Evolutionary conservation across 2,329 filamentous ascomycete genomes (phyloP).

Genomic region (Mycogone perniciosa): DNA sequence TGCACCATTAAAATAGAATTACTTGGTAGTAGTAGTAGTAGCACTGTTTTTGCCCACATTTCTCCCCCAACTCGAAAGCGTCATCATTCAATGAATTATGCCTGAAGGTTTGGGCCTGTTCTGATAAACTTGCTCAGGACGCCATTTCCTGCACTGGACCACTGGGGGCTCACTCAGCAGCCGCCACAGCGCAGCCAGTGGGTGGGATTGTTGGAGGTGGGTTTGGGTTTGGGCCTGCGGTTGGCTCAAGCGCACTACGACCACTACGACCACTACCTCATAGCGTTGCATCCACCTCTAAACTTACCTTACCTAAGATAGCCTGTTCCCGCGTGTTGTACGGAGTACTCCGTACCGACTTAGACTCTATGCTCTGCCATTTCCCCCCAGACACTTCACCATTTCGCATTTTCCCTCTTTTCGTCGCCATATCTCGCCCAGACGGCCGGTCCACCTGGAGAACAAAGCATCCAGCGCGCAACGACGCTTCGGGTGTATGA

Average conservation of each 20-base stretch:
- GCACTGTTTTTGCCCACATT: too few relatives aligned
- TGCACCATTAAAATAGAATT: too few relatives aligned
- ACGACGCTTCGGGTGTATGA: neutral
- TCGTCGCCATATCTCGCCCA: neutral
- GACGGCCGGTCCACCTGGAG: conserved; percentile 10
- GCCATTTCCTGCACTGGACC: too few relatives aligned
- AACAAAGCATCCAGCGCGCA: neutral
- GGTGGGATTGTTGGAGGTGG: neutral
- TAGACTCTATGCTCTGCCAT: conserved; percentile 1
- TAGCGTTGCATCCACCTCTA: conserved; percentile 9
- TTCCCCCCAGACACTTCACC: conserved; percentile 3
- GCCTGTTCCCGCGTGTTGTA: neutral
- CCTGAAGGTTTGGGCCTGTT: too few relatives aligned
- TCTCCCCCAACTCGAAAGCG: too few relatives aligned
- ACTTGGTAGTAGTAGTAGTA: too few relatives aligned
- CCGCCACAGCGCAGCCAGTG: neutral
- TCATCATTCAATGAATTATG: too few relatives aligned
- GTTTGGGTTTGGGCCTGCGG: neutral
- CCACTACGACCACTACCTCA: conserved; percentile 1
- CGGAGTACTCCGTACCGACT: neutral
- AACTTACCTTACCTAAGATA: neutral
- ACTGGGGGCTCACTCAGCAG: neutral
- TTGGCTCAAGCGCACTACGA: conserved; percentile 9
- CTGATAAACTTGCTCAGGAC: too few relatives aligned
- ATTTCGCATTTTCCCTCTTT: neutral